Base-by-base conservation (phyloP, 169 alveolate genomes). In the Eimeria falciformis region DNA sequence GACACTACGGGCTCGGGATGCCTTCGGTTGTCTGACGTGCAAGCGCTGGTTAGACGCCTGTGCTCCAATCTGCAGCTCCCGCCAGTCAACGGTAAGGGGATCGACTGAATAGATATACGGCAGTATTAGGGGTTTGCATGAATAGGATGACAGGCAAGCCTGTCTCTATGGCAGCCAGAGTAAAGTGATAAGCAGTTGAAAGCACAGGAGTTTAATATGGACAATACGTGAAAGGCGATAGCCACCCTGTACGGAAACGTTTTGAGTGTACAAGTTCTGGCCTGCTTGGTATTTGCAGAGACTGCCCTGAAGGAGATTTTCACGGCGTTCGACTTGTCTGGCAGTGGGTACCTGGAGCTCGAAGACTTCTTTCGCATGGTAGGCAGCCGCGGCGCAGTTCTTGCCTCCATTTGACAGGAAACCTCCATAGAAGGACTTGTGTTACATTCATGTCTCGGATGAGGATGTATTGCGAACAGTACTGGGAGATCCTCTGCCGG, bases 31-130 rank as follows among this genome's bases (percentile, higher is more conserved):
- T 81, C 45, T 11, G 95, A 92, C 45, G 71, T 91, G 25, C 65
- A 46, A 18, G 75, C 89, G 43, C 92, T 94, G 45, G 82, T 92
- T 4, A 90, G 83, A 29, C 85, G 96, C 25, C 77, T 94, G 69
- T 92, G 94, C 69, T 55, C 79, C 56, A 94, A 94, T 37, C 71
- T 94, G 79, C 94, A 92, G 75, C 92, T 94, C 3, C 96, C 96
- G 17, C 96, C 96, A 9, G 93, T 94, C 40, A 95, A 94, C 58
- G 90, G 66, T 84, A 87, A 68, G 71, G 77, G 88, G 78, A 91
- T 77, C 29, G 58, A 58, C n/a, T n/a, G n/a, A n/a, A n/a, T n/a
- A n/a, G n/a, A n/a, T n/a, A n/a, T n/a, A n/a, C n/a, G n/a, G n/a
- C n/a, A n/a, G n/a, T n/a, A n/a, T n/a, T 40, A 43, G 55, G 12